Percentiles rank a stretch among this genome's conserved stretches.
Evolutionary conservation across 2,329 filamentous ascomycete genomes (phyloP).

Genomic region (Passalora sequoiae): DNA sequence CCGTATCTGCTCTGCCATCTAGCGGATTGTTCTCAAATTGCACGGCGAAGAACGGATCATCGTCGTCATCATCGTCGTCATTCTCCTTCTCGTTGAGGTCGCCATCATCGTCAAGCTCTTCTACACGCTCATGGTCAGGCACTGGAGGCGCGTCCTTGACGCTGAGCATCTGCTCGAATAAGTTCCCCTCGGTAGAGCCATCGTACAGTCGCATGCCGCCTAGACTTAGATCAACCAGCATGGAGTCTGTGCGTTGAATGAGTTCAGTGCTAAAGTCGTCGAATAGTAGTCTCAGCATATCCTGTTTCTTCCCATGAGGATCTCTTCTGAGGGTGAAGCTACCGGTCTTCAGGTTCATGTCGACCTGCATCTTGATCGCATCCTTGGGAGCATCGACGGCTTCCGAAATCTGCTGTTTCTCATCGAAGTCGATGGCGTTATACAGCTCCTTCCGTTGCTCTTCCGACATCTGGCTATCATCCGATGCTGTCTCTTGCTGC

Average conservation of each 20-base stretch:
- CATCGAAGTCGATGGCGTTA: slow-evolving; percentile 96
- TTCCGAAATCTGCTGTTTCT: slow-evolving; percentile 84
- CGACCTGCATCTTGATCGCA: slow-evolving; percentile 85
- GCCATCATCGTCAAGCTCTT: slow-evolving; percentile 47
- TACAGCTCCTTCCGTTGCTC: slow-evolving; percentile 95
- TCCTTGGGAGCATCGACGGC: slow-evolving; percentile 86
- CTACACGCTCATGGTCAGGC: slow-evolving; percentile 45
- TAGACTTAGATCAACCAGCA: slow-evolving; percentile 81
- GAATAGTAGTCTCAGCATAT: slow-evolving; percentile 87
- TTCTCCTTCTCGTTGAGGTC: slow-evolving; percentile 42
- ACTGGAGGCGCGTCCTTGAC: slow-evolving; percentile 78
- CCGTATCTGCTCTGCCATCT: slow-evolving; percentile 85
- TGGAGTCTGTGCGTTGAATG: slow-evolving; percentile 82
- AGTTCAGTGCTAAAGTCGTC: slow-evolving; percentile 91
- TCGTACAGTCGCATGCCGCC: slow-evolving; percentile 93
- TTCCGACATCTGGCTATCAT: slow-evolving; percentile 85
- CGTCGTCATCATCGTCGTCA: slow-evolving; percentile 44
- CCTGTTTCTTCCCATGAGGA: slow-evolving; percentile 68
- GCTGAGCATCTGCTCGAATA: slow-evolving; percentile 91
- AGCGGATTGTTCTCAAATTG: slow-evolving; percentile 93
- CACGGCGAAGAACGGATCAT: slow-evolving; percentile 84
- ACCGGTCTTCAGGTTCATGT: slow-evolving; percentile 87
- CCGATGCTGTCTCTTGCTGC: slow-evolving; percentile 56
- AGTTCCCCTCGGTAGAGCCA: slow-evolving; percentile 82
- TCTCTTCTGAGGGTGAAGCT: slow-evolving; percentile 91